These are phyloP conservation scores for Conidiobolus incongruus DNA, from an alignment of 371 early-diverging fungal genomes.

Conservation along the genomic window DNA sequence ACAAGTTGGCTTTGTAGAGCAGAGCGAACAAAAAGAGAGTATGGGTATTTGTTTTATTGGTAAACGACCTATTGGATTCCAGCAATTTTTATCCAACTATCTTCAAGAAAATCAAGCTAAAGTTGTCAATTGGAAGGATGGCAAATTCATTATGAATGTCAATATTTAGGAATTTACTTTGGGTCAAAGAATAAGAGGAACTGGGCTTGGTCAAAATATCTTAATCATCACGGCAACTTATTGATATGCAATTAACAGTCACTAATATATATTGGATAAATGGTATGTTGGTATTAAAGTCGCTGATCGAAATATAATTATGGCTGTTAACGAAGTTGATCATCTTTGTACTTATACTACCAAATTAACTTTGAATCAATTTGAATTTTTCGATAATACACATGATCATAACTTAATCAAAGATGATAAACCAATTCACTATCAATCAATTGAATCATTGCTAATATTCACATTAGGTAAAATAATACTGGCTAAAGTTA, in stretches of 20 bases:
- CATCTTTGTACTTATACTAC: neutral
- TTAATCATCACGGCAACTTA: neutral
- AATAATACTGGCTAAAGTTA: too few relatives aligned
- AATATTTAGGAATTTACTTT: neutral
- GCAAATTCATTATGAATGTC: neutral
- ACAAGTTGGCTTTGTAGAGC: slow-evolving; percentile 18
- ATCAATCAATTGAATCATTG: too few relatives aligned
- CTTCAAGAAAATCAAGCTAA: neutral
- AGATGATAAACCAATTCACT: too few relatives aligned
- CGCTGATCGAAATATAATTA: neutral
- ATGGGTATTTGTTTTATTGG: slow-evolving; percentile 96
- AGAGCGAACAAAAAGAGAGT: slow-evolving; percentile 57
- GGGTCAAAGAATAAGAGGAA: neutral
- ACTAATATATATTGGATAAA: neutral
- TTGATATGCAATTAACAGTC: neutral
- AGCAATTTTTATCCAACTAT: neutral
- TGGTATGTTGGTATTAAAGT: neutral
- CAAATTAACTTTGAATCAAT: too few relatives aligned
- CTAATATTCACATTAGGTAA: too few relatives aligned
- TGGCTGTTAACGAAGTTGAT: neutral
- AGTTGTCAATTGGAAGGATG: neutral
- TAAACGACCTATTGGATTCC: slow-evolving; percentile 11
- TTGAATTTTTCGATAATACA: too few relatives aligned
- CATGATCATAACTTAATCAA: too few relatives aligned
- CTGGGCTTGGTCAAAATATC: neutral